Base-by-base conservation (phyloP, 2,329 filamentous ascomycete species). In the Fusarium staphyleae region DNA sequence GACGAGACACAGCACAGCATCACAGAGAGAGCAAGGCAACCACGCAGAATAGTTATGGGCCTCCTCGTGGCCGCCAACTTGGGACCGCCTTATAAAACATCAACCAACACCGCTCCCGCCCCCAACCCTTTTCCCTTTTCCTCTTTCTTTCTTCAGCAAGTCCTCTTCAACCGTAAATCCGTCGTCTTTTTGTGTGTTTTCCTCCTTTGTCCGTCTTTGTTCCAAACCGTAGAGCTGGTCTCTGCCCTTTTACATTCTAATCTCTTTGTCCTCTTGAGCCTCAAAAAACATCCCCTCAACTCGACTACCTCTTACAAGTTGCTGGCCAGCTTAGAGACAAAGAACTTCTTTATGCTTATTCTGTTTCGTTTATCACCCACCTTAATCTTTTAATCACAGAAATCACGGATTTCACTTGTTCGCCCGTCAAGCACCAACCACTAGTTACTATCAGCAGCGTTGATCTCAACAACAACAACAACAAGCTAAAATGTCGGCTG, bases 401-500 rank as follows among this genome's bases (percentile, higher is more conserved):
- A 77, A 73, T 65, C 67, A 57, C 68, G 81, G 78, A 78, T 81
- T 82, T 80, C 75, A 73, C 77, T 83, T 82, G 79, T 79, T 83
- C 81, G 74, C 67, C 72, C 57, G 56, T 63, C 48, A 34, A 37
- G 46, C 50, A 28, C 34, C 22, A 70, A 73, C 68, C 64, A 74
- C 66, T 64, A 63, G 29, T 48, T 48, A 62, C 37, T 57, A 45
- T 62, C 52, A 48, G 37, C 28, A 51, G 26, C 71, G 71, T 76
- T 70, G 62, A 62, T 65, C 70, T 66, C 54, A 72, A 40, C 55
- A 43, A 52, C 70, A 70, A 69, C 60, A 63, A 61, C 48, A 57
- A 30, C 50, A 60, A 66, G 55, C 71, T 75, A 87, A 74, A 80
- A 96, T 96, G 91, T 88, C 93, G 77, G 82, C 91, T 75, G 87